A percentile compares a stretch with the other conserved stretches of the same genome.
These are phyloP conservation scores for Backusella macrospora DNA, from an alignment of 192 early-diverging fungal species.

Conservation along the genomic window DNA sequence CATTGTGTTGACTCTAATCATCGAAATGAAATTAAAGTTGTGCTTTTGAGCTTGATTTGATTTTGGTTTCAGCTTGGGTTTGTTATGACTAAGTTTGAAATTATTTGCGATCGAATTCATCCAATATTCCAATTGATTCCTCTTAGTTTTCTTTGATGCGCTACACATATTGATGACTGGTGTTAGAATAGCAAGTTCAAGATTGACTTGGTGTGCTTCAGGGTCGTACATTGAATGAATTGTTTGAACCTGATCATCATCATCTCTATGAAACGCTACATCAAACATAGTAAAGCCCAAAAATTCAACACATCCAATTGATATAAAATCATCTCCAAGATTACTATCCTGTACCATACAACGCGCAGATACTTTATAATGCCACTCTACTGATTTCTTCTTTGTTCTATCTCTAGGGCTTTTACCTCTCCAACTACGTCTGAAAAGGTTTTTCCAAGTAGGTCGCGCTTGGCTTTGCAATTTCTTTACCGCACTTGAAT, in stretches of 20 bases:
- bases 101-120: neutral
- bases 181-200: neutral
- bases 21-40: neutral
- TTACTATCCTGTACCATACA: neutral
- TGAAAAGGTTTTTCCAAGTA: slow-evolving; percentile 12
- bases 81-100: neutral
- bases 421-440: slow-evolving; percentile 3
- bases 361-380: neutral
- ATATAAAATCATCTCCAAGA: neutral
- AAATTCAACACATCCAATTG: neutral
- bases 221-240: neutral
- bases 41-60: neutral
- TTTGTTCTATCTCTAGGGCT: neutral
- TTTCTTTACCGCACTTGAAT: neutral
- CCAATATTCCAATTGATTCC: slow-evolving; percentile 10
- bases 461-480: neutral
- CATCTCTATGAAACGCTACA: neutral
- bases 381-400: slow-evolving; percentile 3
- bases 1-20: neutral
- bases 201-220: neutral
- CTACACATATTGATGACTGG: slow-evolving; percentile 18
- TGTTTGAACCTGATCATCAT: neutral
- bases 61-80: neutral
- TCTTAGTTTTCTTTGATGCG: too few species aligned
- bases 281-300: neutral